Evolutionary conservation across 306 rosid species (phyloP).

Genomic region (Trifolium repens): DNA sequence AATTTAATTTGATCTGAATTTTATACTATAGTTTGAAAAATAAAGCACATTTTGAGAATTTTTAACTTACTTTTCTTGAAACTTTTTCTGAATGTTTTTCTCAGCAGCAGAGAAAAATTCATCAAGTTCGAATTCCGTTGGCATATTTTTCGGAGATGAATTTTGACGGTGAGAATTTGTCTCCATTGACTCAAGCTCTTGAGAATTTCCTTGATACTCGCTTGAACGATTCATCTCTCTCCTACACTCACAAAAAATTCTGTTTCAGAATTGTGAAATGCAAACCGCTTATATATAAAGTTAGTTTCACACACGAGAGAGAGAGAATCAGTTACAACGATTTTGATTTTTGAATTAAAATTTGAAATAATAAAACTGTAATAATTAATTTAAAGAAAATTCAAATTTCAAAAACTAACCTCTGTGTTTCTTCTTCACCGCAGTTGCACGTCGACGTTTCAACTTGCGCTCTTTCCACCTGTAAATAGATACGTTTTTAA

Average conservation of each 20-base stretch:
- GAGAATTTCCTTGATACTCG: conserved; percentile 51
- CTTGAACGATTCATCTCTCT: conserved; percentile 66
- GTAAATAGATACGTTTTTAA: neutral
- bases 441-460: conserved; percentile 70
- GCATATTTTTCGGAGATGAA: conserved; percentile 53
- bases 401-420: conserved; percentile 55
- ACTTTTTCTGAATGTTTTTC: conserved; percentile 64
- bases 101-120: conserved; percentile 79
- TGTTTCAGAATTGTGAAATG: conserved; percentile 13
- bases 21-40: neutral
- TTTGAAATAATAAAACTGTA: conserved; percentile 38
- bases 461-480: conserved; percentile 69
- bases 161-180: conserved; percentile 45
- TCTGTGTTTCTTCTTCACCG: conserved; percentile 47
- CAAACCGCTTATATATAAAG: neutral
- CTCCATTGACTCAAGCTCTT: conserved; percentile 45
- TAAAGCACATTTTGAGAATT: no score
- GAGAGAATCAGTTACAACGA: neutral
- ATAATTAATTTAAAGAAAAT: conserved; percentile 4
- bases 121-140: conserved; percentile 70
- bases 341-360: conserved; percentile 25
- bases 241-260: conserved; percentile 47
- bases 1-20: conserved; percentile 8
- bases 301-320: neutral
- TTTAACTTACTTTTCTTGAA: conserved; percentile 63